Conservation (phyloP, 2,329 filamentous ascomycete genomes). For the Cordyceps militaris region DNA sequence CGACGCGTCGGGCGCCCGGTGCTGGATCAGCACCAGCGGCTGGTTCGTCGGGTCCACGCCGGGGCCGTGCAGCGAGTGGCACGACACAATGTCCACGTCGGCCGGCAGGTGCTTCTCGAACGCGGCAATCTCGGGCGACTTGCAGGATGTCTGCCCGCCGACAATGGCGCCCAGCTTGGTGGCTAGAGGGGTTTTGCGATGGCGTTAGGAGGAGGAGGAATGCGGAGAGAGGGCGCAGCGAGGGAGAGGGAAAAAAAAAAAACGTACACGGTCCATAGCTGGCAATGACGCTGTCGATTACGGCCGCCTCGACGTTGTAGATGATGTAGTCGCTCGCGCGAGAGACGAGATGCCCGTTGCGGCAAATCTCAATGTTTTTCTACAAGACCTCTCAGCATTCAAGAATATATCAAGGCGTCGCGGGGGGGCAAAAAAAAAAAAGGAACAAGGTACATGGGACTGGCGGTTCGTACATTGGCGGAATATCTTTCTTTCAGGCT, state of each 20-base stretch:
- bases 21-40: conserved; percentile 87
- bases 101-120: conserved; percentile 82
- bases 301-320: conserved; percentile 93
- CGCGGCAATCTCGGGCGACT: conserved; percentile 88
- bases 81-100: conserved; percentile 91
- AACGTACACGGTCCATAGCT: conserved; percentile 83
- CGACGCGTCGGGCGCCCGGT: conserved; percentile 72
- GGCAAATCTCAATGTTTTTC: conserved; percentile 80
- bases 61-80: conserved; percentile 93
- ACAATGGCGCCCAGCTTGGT: conserved; percentile 94
- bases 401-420: conserved; percentile 16
- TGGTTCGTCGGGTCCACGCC: conserved; percentile 83
- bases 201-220: conserved; percentile 14
- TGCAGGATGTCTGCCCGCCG: conserved; percentile 96
- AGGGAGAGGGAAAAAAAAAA: not conserved
- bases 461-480: conserved; percentile 63
- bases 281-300: conserved; percentile 80
- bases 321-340: conserved; percentile 97
- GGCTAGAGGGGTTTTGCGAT: conserved; percentile 51
- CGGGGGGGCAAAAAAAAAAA: conserved; percentile 14
- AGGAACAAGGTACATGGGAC: conserved; percentile 15
- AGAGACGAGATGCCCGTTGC: conserved; percentile 92
- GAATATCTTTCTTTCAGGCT: conserved; percentile 72
- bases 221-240: conserved; percentile 8
- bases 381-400: conserved; percentile 44